A percentile compares a stretch with the other conserved stretches of the same genome.
These are phyloP conservation scores for Salix dunnii DNA, from an alignment of 345 rosid genomes.

Conservation along the genomic window DNA sequence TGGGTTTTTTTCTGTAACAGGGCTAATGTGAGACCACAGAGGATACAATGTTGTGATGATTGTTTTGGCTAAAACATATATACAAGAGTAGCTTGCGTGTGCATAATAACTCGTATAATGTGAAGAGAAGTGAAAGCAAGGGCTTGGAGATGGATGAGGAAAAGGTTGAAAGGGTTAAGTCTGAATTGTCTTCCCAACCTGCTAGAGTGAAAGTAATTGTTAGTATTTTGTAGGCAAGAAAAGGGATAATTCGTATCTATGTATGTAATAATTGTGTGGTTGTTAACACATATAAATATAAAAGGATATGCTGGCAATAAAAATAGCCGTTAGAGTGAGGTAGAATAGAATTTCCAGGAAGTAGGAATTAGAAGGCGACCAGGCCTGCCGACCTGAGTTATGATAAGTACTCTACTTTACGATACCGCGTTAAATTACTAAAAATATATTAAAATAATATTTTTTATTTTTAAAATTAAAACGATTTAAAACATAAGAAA, in stretches of 20 bases:
- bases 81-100: background rate
- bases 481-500: too few species aligned
- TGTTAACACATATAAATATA: background rate
- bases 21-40: background rate
- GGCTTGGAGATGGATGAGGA: slow-evolving; percentile 2
- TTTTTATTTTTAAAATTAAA: too few species aligned
- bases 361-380: background rate
- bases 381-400: background rate
- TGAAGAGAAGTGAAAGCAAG: slow-evolving; percentile 15
- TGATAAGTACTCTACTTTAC: background rate
- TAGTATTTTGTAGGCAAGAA: slow-evolving; percentile 21
- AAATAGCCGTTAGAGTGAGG: slow-evolving; percentile 10
- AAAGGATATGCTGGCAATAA: background rate
- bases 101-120: background rate
- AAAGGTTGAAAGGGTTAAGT: slow-evolving; percentile 15
- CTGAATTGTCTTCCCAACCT: slow-evolving; percentile 42
- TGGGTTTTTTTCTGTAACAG: background rate
- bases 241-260: background rate
- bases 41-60: background rate
- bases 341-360: background rate
- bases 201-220: slow-evolving; percentile 17
- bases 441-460: background rate
- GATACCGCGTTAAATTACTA: background rate
- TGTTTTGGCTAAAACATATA: background rate
- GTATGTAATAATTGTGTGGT: background rate